Evolutionary conservation across 495 filamentous ascomycete species (phyloP).

Genomic region (Neurospora sp.): DNA sequence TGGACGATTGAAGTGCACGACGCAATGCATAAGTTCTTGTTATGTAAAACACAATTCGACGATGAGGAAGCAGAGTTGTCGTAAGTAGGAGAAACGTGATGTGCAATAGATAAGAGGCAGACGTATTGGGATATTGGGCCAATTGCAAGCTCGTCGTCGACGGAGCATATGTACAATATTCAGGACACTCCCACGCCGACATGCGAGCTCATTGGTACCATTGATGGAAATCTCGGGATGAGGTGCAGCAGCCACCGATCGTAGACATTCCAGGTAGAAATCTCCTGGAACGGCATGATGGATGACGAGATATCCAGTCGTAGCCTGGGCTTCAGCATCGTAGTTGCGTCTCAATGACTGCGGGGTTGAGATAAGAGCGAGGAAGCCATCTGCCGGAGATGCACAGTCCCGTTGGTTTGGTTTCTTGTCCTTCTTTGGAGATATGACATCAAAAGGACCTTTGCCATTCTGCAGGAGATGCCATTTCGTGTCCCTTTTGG

Average conservation of each 20-base stretch:
- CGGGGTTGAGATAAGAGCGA: background rate
- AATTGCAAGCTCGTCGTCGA: background rate
- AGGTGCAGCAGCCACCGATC: constrained; percentile 8
- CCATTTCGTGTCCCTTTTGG: background rate
- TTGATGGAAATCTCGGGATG: constrained; percentile 9
- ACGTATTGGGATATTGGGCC: constrained; percentile 1
- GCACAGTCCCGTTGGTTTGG: background rate
- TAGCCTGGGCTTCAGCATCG: background rate
- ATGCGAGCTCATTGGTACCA: constrained; percentile 8
- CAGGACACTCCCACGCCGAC: constrained; percentile 7
- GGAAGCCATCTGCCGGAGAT: background rate
- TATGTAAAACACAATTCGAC: constrained; percentile 4
- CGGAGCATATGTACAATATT: background rate
- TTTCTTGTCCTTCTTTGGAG: background rate
- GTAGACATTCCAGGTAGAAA: background rate
- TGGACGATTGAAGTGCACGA: background rate
- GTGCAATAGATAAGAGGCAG: constrained; percentile 12
- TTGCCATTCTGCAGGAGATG: background rate
- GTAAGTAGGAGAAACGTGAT: constrained; percentile 5
- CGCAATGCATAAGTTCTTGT: constrained; percentile 3
- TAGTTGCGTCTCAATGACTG: background rate
- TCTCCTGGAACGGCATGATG: background rate
- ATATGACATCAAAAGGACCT: background rate
- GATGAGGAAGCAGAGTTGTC: background rate
- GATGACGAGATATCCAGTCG: background rate